Conservation (phyloP, 2,329 filamentous ascomycete genomes). For the Cladorrhinum sp. region DNA sequence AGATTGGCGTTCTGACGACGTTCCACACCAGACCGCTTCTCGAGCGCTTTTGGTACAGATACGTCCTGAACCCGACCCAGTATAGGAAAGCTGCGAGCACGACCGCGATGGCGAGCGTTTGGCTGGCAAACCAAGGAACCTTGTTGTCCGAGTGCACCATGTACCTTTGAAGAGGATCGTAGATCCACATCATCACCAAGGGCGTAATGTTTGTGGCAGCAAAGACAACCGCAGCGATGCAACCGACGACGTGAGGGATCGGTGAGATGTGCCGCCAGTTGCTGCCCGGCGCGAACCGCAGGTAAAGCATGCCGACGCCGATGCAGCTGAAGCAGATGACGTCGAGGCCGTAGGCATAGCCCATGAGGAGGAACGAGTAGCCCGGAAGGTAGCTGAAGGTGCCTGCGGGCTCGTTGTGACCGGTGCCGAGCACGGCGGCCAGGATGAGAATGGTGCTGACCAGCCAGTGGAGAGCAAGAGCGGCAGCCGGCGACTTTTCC, state of each 20-base stretch:
- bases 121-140: slow-evolving; percentile 17
- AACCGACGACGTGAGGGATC: slow-evolving; percentile 15
- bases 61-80: slow-evolving; percentile 18
- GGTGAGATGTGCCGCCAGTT: slow-evolving; percentile 18
- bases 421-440: slow-evolving; percentile 10
- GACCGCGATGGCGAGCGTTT: slow-evolving; percentile 12
- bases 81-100: slow-evolving; percentile 11
- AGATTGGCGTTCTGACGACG: slow-evolving; percentile 16
- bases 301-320: slow-evolving; percentile 15
- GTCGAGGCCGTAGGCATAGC: slow-evolving; percentile 19
- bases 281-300: slow-evolving; percentile 17
- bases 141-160: slow-evolving; percentile 7
- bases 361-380: slow-evolving; percentile 14
- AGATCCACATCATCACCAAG: slow-evolving; percentile 18
- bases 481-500: slow-evolving; percentile 16
- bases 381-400: slow-evolving; percentile 10
- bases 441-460: slow-evolving; percentile 19
- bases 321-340: slow-evolving; percentile 20
- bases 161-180: slow-evolving; percentile 10
- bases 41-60: slow-evolving; percentile 13
- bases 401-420: not conserved
- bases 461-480: slow-evolving; percentile 17
- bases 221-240: slow-evolving; percentile 14
- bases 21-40: slow-evolving; percentile 12
- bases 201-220: slow-evolving; percentile 11